Percentiles rank a stretch among this genome's conserved stretches.
Evolutionary conservation across 208 protist genomes (phyloP).

Genomic region (Phytomonas sp.): DNA sequence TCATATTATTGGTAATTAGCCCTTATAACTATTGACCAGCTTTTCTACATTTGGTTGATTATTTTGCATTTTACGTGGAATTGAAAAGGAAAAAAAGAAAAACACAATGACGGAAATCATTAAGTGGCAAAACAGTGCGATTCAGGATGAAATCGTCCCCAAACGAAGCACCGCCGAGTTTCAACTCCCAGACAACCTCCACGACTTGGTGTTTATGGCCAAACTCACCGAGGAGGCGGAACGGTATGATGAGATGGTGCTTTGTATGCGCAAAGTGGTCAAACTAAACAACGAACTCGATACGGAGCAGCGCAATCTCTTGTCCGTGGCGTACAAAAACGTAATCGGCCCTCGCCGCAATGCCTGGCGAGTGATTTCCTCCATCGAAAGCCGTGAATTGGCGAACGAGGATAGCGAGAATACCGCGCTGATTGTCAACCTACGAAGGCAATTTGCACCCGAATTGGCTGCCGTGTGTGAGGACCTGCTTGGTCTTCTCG

Average conservation of each 20-base stretch:
- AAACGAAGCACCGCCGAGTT: slow-evolving; percentile 58
- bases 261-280: slow-evolving; percentile 97
- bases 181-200: slow-evolving; percentile 63
- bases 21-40: not conserved
- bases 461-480: slow-evolving; percentile 98
- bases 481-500: slow-evolving; percentile 94
- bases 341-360: slow-evolving; percentile 97
- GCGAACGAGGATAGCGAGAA: slow-evolving; percentile 83
- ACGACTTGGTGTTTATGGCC: slow-evolving; percentile 93
- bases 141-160: slow-evolving; percentile 72
- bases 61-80: slow-evolving; percentile 6
- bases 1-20: not conserved
- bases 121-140: slow-evolving; percentile 74
- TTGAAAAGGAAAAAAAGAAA: slow-evolving; percentile 11
- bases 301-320: slow-evolving; percentile 99
- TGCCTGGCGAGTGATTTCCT: slow-evolving; percentile 97
- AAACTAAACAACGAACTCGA: slow-evolving; percentile 94
- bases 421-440: slow-evolving; percentile 88
- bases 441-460: slow-evolving; percentile 94
- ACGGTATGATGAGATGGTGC: slow-evolving; percentile 98
- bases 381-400: slow-evolving; percentile 96
- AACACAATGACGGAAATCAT: slow-evolving; percentile 55
- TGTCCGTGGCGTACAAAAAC: slow-evolving; percentile 99
- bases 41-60: not conserved
- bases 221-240: slow-evolving; percentile 98